Evolutionary conservation across 2,329 filamentous ascomycete species (phyloP).

Genomic region (Diaporthe citriasiana): DNA sequence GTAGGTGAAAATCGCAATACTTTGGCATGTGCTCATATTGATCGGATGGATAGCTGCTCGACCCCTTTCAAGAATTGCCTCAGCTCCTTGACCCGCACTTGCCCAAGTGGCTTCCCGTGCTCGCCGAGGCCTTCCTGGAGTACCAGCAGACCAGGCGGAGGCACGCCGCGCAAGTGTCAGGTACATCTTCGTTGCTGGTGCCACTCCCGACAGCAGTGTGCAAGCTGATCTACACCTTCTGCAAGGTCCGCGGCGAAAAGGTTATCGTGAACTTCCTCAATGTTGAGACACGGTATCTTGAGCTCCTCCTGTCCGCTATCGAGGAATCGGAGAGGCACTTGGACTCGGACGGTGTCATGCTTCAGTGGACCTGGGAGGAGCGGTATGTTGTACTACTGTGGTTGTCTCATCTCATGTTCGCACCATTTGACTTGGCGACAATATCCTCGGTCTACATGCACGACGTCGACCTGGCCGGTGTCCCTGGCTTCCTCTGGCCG

Average conservation of each 20-base stretch:
- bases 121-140: slow-evolving; percentile 83
- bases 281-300: slow-evolving; percentile 89
- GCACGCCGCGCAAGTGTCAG: slow-evolving; percentile 52
- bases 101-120: slow-evolving; percentile 78
- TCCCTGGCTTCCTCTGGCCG: slow-evolving; percentile 69
- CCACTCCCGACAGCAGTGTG: slow-evolving; percentile 80
- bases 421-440: slow-evolving; percentile 90
- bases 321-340: slow-evolving; percentile 68
- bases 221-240: slow-evolving; percentile 87
- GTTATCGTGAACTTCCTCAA: slow-evolving; percentile 91
- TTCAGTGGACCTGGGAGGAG: slow-evolving; percentile 83
- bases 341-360: slow-evolving; percentile 33
- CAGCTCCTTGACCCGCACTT: slow-evolving; percentile 92
- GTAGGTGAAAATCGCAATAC: slow-evolving; percentile 50
- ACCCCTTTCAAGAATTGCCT: slow-evolving; percentile 94
- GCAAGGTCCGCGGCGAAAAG: slow-evolving; percentile 94
- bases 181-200: slow-evolving; percentile 58
- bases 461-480: slow-evolving; percentile 57
- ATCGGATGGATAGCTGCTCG: slow-evolving; percentile 65
- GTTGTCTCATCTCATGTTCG: slow-evolving; percentile 85
- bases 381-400: slow-evolving; percentile 89
- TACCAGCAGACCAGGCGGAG: slow-evolving; percentile 65
- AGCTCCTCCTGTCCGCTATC: slow-evolving; percentile 81
- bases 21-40: slow-evolving; percentile 41
- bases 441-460: slow-evolving; percentile 77